These are phyloP conservation scores for Dissophora ornata DNA, from an alignment of 192 early-diverging fungal species.

Conservation along the genomic window DNA sequence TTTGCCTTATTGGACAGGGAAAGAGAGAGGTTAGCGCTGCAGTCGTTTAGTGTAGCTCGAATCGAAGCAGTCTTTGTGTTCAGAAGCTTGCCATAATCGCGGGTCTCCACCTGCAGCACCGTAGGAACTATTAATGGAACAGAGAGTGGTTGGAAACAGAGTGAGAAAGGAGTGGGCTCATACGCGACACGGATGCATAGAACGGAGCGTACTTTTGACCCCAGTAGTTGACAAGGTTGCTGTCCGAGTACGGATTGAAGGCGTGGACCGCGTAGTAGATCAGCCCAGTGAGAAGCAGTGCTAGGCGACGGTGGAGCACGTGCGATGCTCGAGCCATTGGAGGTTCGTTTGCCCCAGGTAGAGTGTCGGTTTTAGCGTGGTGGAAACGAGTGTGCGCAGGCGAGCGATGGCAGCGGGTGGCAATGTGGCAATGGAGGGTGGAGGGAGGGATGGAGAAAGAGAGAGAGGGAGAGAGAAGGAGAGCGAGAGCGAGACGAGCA, in stretches of 20 bases:
- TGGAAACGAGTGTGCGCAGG: no score
- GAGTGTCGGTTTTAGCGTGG: no score
- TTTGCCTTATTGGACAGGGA: constrained; percentile 26
- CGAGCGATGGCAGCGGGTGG: not conserved
- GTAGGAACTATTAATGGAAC: constrained; percentile 58
- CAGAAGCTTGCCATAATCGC: constrained; percentile 32
- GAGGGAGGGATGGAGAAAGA: not conserved
- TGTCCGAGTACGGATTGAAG: constrained; percentile 63
- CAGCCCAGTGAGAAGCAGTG: not conserved
- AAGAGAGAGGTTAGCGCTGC: not conserved
- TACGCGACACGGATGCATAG: no score
- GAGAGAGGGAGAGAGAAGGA: not conserved
- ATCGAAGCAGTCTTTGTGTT: not conserved
- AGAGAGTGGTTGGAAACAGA: not conserved
- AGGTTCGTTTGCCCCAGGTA: no score
- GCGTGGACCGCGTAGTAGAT: constrained; percentile 32
- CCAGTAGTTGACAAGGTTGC: constrained; percentile 70
- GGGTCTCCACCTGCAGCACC: constrained; percentile 58
- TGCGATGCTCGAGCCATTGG: not conserved
- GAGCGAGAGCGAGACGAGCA: not conserved
- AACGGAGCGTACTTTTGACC: constrained; percentile 52
- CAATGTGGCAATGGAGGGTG: not conserved
- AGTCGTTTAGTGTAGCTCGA: no score
- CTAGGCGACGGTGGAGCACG: not conserved
- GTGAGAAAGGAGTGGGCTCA: no score